Base-by-base conservation (phyloP, 2,329 filamentous ascomycete species). In the Diaporthe helianthi region DNA sequence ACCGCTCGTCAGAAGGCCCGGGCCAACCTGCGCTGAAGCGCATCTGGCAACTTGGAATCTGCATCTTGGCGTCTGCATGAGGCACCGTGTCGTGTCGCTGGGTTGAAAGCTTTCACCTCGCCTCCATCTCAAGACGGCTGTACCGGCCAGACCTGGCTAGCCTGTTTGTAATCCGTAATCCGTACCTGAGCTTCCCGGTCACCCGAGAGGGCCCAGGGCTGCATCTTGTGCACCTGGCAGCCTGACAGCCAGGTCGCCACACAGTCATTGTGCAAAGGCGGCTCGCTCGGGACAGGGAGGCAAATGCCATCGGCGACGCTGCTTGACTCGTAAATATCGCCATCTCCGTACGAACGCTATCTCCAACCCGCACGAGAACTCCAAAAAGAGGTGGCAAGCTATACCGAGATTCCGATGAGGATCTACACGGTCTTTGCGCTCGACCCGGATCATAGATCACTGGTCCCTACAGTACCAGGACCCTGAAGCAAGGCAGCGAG, bases 21-120 rank as follows among this genome's bases (percentile, higher is more conserved):
- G n/a, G 58, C n/a, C 44, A 49, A 36, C 26, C 3, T 49, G 41
- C 58, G 44, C 36, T 46, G 44, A 17, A 36, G 44, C n/a, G 44
- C 44, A 63, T 63, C 58, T 63, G 58, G 36, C 58, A 63, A 49
- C 58, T 49, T 63, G 58, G 58, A 63, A 63, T 47, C 58, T 49
- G 58, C 58, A 49, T 63, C 58, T 63, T 63, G 58, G 58, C 58
- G 58, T 36, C 58, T 63, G 58, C 58, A 63, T 13, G 58, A 63
- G 44, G 22, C 44, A 24, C 58, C 58, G 13, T 61, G 41, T 33
- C 58, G 13, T 61, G 41, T 33, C 55, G 55, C 41, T 13, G 58
- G 58, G 58, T 63, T 46, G n/a, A 63, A 24, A n/a, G 58, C 44
- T 49, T 26, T 49, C 58, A n/a, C 26, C 33, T 58, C 54, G 54